A percentile compares a stretch with the other conserved stretches of the same genome.
Conservation (phyloP, 2,329 filamentous ascomycete species). For the Calonectria leucothoes region DNA sequence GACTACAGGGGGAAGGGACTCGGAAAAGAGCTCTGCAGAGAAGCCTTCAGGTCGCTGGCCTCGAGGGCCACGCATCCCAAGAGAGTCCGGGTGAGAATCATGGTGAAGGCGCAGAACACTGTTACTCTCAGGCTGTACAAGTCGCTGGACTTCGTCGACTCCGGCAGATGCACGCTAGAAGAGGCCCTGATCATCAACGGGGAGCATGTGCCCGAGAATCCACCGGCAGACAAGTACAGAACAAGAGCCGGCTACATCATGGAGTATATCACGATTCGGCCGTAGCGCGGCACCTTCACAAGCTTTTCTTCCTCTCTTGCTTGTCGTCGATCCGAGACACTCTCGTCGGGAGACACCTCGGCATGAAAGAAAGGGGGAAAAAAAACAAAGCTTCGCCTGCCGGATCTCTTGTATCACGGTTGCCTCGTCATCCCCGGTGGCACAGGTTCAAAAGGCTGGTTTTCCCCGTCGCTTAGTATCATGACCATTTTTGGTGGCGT, state of each 20-base stretch:
- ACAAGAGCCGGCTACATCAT: background rate
- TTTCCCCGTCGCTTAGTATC: background rate
- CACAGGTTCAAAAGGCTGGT: background rate
- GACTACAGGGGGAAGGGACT: background rate
- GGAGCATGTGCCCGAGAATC: background rate
- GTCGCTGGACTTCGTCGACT: background rate
- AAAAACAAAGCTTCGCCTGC: background rate
- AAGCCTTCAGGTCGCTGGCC: background rate
- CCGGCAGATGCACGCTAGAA: conserved; percentile 10
- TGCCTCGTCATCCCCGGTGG: conserved; percentile 9
- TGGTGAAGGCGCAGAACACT: conserved; percentile 12
- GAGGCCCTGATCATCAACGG: conserved; percentile 12
- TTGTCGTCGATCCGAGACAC: background rate
- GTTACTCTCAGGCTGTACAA: background rate
- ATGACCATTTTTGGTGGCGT: background rate
- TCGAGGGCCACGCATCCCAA: background rate
- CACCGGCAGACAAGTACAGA: background rate
- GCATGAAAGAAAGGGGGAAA: background rate
- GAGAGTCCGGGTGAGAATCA: conserved; percentile 7
- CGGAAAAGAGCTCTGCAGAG: background rate
- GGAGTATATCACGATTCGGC: background rate
- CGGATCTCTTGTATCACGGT: conserved; percentile 3
- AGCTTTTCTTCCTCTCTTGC: background rate
- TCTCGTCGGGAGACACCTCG: background rate
- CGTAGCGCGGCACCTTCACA: background rate